These are phyloP conservation scores for Paramecium pentaurelia DNA, from an alignment of 73 alveolate species.

Conservation along the genomic window DNA sequence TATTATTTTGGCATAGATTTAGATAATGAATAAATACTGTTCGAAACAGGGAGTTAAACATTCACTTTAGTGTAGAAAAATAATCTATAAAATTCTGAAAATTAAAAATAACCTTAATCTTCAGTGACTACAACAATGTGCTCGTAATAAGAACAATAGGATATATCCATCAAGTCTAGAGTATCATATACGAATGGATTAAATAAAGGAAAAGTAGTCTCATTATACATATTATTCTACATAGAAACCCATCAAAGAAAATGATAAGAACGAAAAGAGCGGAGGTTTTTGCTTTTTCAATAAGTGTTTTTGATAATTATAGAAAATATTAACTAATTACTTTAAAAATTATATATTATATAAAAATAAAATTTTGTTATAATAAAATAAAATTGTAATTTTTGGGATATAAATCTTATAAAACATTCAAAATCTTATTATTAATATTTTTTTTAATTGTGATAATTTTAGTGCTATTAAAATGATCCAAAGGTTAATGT, in stretches of 20 bases:
- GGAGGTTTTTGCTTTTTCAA: constrained; percentile 45
- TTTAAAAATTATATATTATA: neutral
- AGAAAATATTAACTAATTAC: neutral
- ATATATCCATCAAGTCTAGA: neutral
- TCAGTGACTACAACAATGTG: neutral
- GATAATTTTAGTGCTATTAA: neutral
- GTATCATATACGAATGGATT: neutral
- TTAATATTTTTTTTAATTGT: neutral
- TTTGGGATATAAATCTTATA: neutral
- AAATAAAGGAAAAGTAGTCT: neutral
- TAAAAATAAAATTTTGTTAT: neutral
- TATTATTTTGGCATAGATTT: neutral
- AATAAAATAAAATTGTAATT: neutral
- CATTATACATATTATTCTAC: neutral
- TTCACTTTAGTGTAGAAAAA: neutral
- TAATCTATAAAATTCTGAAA: neutral
- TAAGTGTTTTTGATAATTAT: constrained; percentile 18
- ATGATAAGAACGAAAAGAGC: neutral
- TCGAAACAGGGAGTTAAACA: neutral
- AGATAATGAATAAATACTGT: neutral
- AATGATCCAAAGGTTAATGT: neutral
- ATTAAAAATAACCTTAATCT: neutral
- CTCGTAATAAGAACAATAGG: neutral
- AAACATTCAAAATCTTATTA: neutral
- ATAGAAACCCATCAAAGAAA: neutral